These are phyloP conservation scores for Naganishia sp. DNA, from an alignment of 1,284 basidiomycete species.

Conservation along the genomic window DNA sequence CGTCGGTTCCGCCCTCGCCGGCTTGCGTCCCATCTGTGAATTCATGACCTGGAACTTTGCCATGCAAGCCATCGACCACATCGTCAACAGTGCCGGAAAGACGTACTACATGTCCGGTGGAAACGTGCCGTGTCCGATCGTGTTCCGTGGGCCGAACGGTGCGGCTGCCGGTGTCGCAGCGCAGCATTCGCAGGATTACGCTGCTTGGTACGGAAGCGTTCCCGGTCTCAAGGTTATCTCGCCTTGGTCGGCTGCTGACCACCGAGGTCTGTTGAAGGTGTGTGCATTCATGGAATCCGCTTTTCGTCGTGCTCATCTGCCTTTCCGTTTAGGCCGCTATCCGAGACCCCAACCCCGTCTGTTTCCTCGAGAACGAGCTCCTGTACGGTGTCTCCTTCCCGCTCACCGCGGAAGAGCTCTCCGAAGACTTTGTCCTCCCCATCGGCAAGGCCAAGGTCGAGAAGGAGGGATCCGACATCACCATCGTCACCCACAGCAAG, in stretches of 20 bases:
- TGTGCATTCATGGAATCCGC: constrained; percentile 25
- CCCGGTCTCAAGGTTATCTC: constrained; percentile 97
- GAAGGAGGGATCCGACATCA: constrained; percentile 87
- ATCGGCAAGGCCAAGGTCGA: constrained; percentile 99
- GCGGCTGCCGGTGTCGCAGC: constrained; percentile 96
- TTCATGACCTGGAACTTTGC: constrained; percentile 66
- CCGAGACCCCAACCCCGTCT: constrained; percentile 96
- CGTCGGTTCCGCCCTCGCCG: constrained; percentile 89
- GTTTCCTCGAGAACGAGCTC: constrained; percentile 99
- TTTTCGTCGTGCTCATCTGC: neutral
- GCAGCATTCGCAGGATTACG: constrained; percentile 85
- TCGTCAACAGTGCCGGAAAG: constrained; percentile 99
- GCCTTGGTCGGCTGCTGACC: constrained; percentile 96
- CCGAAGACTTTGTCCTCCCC: constrained; percentile 87
- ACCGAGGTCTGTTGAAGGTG: constrained; percentile 95
- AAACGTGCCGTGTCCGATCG: constrained; percentile 94
- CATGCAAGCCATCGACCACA: constrained; percentile 91
- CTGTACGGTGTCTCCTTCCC: constrained; percentile 96
- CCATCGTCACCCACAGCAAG: constrained; percentile 94
- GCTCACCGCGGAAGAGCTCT: constrained; percentile 90
- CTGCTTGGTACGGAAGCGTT: constrained; percentile 92
- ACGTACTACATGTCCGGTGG: constrained; percentile 99
- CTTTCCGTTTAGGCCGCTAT: constrained; percentile 71
- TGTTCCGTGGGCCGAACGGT: constrained; percentile 99
- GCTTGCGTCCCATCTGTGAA: constrained; percentile 96